phyloP scores from a whole-genome alignment of 192 early-diverging fungal genomes.

The Gryganskiella cystojenkinii region DNA sequence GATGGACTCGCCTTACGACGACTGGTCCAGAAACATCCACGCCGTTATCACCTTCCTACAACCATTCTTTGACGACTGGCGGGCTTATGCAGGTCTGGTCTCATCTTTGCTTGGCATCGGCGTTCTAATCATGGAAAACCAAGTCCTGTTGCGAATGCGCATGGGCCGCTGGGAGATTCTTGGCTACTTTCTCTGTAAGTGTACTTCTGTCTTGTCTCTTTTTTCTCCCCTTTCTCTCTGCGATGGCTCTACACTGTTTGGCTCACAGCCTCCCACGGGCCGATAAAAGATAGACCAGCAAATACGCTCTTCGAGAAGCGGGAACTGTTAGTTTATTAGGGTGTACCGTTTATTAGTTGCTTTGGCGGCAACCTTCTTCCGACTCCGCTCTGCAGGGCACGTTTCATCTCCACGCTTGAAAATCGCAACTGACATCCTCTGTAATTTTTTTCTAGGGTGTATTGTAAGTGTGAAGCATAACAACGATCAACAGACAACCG shows the following conservation, averaged over 20 bases:
- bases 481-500: too few species aligned
- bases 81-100: conserved; percentile 36
- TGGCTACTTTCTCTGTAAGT: conserved; percentile 51
- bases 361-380: too few species aligned
- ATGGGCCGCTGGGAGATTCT: conserved; percentile 53
- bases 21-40: conserved; percentile 47
- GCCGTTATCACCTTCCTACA: conserved; percentile 49
- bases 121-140: conserved; percentile 51
- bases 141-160: conserved; percentile 45
- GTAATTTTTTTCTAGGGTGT: conserved; percentile 37
- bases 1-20: conserved; percentile 48
- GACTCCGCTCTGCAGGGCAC: too few species aligned
- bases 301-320: too few species aligned
- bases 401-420: too few species aligned
- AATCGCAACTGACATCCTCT: too few species aligned
- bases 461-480: conserved; percentile 37
- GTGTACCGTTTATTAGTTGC: too few species aligned
- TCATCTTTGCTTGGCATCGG: conserved; percentile 38
- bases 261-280: too few species aligned
- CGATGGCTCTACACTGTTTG: background rate
- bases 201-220: background rate
- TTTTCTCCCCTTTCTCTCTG: background rate
- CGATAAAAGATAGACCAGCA: too few species aligned
- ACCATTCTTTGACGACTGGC: conserved; percentile 53
- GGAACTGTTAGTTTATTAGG: too few species aligned